Conservation (phyloP, 2,329 filamentous ascomycete species). For the Cryphonectria nitschkei region DNA sequence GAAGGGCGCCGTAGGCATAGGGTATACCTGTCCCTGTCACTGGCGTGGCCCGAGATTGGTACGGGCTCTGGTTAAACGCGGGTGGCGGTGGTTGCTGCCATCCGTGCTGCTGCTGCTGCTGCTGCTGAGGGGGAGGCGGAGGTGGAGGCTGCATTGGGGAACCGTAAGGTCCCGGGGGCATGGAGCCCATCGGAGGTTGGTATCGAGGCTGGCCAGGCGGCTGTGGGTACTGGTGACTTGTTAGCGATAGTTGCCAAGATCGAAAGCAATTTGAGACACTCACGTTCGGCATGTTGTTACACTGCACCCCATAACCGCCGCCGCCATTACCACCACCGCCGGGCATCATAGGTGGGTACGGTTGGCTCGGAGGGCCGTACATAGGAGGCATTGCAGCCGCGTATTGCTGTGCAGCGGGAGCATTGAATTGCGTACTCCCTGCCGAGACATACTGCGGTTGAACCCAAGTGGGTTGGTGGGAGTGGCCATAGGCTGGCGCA, state of each 20-base stretch:
- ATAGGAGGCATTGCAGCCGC: slow-evolving; percentile 50
- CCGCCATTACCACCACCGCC: slow-evolving; percentile 13
- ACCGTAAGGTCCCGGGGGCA: slow-evolving; percentile 38
- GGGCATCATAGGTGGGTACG: slow-evolving; percentile 49
- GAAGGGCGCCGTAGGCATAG: slow-evolving; percentile 81
- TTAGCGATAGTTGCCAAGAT: slow-evolving; percentile 15
- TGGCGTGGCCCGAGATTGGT: slow-evolving; percentile 35
- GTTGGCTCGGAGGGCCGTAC: slow-evolving; percentile 49
- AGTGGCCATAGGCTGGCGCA: slow-evolving; percentile 51
- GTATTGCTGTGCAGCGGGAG: slow-evolving; percentile 45
- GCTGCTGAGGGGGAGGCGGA: background rate
- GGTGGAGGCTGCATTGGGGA: slow-evolving; percentile 40
- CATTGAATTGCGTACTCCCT: slow-evolving; percentile 41
- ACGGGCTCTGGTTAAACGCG: slow-evolving; percentile 37
- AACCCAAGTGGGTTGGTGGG: slow-evolving; percentile 62
- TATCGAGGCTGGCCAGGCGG: slow-evolving; percentile 42
- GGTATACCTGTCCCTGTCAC: slow-evolving; percentile 46
- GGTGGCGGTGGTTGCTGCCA: slow-evolving; percentile 36
- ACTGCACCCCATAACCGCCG: slow-evolving; percentile 48
- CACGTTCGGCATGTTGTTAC: slow-evolving; percentile 50
- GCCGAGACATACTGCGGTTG: slow-evolving; percentile 58
- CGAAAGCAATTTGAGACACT: slow-evolving; percentile 35
- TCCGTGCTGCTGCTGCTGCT: slow-evolving; percentile 39
- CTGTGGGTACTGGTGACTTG: slow-evolving; percentile 40
- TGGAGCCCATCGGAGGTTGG: slow-evolving; percentile 40